These are phyloP conservation scores for Maudiozyma serrabonitensis DNA, from an alignment of 805 yeast genomes.

Conservation along the genomic window DNA sequence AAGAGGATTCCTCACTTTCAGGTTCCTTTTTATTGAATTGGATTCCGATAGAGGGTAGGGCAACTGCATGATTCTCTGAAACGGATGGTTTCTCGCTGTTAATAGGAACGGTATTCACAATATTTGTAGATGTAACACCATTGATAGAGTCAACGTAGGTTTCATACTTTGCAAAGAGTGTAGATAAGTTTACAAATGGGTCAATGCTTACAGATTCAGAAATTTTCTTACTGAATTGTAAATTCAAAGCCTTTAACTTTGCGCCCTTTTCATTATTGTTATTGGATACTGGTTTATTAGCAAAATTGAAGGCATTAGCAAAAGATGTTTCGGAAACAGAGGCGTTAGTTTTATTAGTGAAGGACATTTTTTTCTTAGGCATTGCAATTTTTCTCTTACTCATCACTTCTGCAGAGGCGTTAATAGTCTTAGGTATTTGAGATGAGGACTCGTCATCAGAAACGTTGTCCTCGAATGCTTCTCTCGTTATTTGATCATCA, in stretches of 20 bases:
- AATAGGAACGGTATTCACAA: not conserved
- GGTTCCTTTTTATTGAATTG: not conserved
- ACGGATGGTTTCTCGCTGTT: not conserved
- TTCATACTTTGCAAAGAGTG: conserved; percentile 49
- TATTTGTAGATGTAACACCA: conserved; percentile 17
- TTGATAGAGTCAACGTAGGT: conserved; percentile 31
- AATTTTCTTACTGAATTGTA: conserved; percentile 44
- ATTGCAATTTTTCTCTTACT: conserved; percentile 60
- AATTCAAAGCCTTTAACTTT: conserved; percentile 57
- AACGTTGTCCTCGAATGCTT: conserved; percentile 28
- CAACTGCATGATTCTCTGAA: not conserved
- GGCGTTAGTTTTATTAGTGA: conserved; percentile 1
- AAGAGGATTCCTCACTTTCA: not conserved
- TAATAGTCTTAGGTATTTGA: conserved; percentile 33
- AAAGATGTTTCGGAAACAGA: conserved; percentile 9
- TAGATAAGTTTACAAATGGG: conserved; percentile 46
- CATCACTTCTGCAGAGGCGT: conserved; percentile 54
- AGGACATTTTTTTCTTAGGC: conserved; percentile 37
- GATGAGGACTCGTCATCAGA: conserved; percentile 33
- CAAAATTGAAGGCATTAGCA: conserved; percentile 14
- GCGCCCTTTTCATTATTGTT: conserved; percentile 33
- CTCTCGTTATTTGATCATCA: conserved; percentile 52
- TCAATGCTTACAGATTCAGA: conserved; percentile 33
- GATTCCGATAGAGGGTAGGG: not conserved
- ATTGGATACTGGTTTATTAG: conserved; percentile 5